Percentiles rank a stretch among this genome's conserved stretches.
These are phyloP conservation scores for Blumeriella jaapii DNA, from an alignment of 2,329 filamentous ascomycete genomes.

Conservation along the genomic window DNA sequence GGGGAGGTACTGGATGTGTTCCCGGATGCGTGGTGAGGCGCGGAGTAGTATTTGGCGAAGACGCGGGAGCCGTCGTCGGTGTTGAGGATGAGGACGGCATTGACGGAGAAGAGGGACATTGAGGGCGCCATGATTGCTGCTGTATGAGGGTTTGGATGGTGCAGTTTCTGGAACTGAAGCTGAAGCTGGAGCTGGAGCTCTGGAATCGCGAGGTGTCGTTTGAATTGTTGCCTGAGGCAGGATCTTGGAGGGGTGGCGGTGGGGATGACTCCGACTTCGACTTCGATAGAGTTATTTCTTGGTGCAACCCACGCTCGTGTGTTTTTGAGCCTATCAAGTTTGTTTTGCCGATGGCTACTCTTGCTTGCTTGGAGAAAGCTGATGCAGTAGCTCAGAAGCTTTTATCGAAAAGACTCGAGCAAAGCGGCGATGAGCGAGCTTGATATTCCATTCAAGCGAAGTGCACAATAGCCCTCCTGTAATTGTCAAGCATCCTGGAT, in stretches of 20 bases:
- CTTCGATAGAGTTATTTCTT: too few relatives aligned
- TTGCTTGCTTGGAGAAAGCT: too few relatives aligned
- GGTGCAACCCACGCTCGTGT: too few relatives aligned
- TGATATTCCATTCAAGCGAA: too few relatives aligned
- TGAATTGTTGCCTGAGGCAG: constrained; percentile 8
- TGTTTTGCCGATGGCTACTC: too few relatives aligned
- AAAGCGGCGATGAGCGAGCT: too few relatives aligned
- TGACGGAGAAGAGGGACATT: constrained; percentile 66
- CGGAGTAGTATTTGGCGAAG: constrained; percentile 85
- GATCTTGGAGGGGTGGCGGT: background rate
- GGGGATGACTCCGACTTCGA: too few relatives aligned
- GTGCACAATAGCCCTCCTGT: too few relatives aligned
- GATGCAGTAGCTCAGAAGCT: too few relatives aligned
- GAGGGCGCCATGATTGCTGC: constrained; percentile 52
- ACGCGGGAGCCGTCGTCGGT: constrained; percentile 84
- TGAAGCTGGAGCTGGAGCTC: constrained; percentile 1
- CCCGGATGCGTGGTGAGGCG: constrained; percentile 44
- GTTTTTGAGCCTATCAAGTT: too few relatives aligned
- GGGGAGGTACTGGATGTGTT: constrained; percentile 3
- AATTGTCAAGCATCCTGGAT: too few relatives aligned
- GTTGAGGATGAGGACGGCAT: constrained; percentile 67
- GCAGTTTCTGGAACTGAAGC: background rate
- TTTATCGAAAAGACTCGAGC: too few relatives aligned
- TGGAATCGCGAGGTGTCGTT: constrained; percentile 10
- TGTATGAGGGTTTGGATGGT: background rate